Conservation (phyloP, 805 yeast genomes). For the Starmerella stigmatis region DNA sequence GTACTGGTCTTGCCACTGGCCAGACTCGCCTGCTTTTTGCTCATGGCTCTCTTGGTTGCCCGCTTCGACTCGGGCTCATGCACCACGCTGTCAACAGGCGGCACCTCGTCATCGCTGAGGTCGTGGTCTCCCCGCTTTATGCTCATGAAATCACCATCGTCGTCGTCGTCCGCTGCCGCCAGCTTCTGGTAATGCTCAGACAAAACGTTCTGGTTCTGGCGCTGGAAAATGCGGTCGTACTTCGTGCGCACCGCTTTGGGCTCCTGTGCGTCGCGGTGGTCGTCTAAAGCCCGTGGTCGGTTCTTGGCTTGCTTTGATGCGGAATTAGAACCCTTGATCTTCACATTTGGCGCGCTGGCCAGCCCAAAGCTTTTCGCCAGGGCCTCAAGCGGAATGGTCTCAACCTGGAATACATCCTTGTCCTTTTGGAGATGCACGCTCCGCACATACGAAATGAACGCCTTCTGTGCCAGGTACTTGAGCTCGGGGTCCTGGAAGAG, state of each 20-base stretch:
- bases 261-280: slow-evolving; percentile 33
- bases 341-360: slow-evolving; percentile 93
- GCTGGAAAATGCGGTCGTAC: slow-evolving; percentile 90
- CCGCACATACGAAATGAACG: slow-evolving; percentile 81
- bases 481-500: slow-evolving; percentile 86
- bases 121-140: slow-evolving; percentile 72
- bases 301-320: slow-evolving; percentile 42
- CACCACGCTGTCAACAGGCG: slow-evolving; percentile 31
- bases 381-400: slow-evolving; percentile 65
- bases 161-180: slow-evolving; percentile 29
- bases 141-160: slow-evolving; percentile 61
- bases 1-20: slow-evolving; percentile 58
- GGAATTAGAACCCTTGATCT: slow-evolving; percentile 39
- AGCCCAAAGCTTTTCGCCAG: slow-evolving; percentile 83
- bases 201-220: slow-evolving; percentile 83
- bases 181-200: slow-evolving; percentile 79
- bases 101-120: slow-evolving; percentile 37
- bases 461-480: slow-evolving; percentile 90
- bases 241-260: slow-evolving; percentile 60
- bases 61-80: slow-evolving; percentile 54
- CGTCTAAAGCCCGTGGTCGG: slow-evolving; percentile 58
- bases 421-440: slow-evolving; percentile 81
- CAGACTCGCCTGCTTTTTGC: slow-evolving; percentile 54
- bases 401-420: slow-evolving; percentile 71
- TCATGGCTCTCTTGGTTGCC: slow-evolving; percentile 71